phyloP scores from a whole-genome alignment of 2,329 filamentous ascomycete genomes.

The Fusarium hostae region DNA sequence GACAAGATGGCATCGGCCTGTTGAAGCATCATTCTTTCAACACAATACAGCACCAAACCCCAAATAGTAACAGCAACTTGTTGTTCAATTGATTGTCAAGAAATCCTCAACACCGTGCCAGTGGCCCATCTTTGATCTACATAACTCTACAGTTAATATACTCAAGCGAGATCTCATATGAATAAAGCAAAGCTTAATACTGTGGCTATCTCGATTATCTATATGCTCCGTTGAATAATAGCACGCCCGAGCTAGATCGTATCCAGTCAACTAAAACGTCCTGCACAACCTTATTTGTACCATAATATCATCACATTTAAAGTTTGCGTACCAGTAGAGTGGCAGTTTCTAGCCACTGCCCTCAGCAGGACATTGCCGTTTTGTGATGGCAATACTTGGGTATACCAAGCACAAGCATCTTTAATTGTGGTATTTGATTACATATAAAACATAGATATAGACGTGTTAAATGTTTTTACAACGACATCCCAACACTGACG shows the following conservation, averaged over 20 bases:
- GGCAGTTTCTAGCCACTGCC: neutral
- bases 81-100: neutral
- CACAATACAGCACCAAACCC: neutral
- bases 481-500: too few relatives aligned
- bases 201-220: slow-evolving; percentile 1
- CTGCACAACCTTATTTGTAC: neutral
- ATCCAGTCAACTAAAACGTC: neutral
- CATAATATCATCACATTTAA: neutral
- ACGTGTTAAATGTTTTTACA: neutral
- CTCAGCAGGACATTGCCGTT: neutral
- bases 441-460: neutral
- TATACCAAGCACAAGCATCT: neutral
- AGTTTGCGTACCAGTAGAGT: neutral
- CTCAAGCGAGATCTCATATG: neutral
- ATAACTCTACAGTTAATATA: neutral
- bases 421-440: neutral
- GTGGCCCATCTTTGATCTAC: neutral
- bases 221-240: neutral
- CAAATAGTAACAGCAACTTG: neutral
- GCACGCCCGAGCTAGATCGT: neutral
- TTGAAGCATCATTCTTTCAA: neutral
- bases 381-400: neutral
- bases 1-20: neutral
- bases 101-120: neutral
- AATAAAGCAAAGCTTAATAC: neutral